These are phyloP conservation scores for Sergeia podlipaevii DNA, from an alignment of 208 protist genomes.

Conservation along the genomic window DNA sequence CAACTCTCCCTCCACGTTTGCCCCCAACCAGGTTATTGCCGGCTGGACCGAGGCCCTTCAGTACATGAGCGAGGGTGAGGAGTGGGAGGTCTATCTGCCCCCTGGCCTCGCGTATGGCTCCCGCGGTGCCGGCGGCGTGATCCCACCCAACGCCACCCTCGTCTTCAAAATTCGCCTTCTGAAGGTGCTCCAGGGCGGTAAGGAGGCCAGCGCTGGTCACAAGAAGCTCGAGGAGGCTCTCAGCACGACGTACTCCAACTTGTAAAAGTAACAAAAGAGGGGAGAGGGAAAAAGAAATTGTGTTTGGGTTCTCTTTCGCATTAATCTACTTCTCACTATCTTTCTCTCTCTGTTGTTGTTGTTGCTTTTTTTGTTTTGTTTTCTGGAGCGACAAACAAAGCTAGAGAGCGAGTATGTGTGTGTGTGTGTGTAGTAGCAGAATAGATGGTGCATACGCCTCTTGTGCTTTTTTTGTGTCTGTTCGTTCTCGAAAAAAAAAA, in stretches of 20 bases:
- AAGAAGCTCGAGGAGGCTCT: slow-evolving; percentile 49
- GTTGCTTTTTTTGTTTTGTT: too few relatives aligned
- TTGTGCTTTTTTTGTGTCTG: too few relatives aligned
- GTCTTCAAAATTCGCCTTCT: slow-evolving; percentile 80
- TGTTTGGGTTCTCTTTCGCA: not conserved
- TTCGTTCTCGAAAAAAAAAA: too few relatives aligned
- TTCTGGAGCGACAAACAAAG: too few relatives aligned
- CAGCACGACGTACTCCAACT: slow-evolving; percentile 34
- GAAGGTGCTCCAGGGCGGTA: slow-evolving; percentile 59
- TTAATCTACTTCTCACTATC: too few relatives aligned
- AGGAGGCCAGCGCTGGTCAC: slow-evolving; percentile 35
- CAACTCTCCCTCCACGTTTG: slow-evolving; percentile 53
- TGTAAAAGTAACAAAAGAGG: slow-evolving; percentile 33
- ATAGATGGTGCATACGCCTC: too few relatives aligned
- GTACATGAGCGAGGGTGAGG: slow-evolving; percentile 82
- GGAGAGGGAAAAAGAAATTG: not conserved
- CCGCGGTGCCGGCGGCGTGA: slow-evolving; percentile 44
- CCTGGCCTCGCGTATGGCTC: slow-evolving; percentile 72
- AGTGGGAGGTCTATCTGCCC: slow-evolving; percentile 82
- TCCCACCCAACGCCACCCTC: slow-evolving; percentile 63
- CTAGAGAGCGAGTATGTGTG: too few relatives aligned
- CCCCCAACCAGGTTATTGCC: slow-evolving; percentile 70
- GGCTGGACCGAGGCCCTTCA: slow-evolving; percentile 85
- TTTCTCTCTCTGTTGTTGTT: too few relatives aligned
- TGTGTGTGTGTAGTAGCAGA: too few relatives aligned